A percentile compares a stretch with the other conserved stretches of the same genome.
These are phyloP conservation scores for Ganoderma sp. DNA, from an alignment of 1,284 basidiomycete species.

Conservation along the genomic window DNA sequence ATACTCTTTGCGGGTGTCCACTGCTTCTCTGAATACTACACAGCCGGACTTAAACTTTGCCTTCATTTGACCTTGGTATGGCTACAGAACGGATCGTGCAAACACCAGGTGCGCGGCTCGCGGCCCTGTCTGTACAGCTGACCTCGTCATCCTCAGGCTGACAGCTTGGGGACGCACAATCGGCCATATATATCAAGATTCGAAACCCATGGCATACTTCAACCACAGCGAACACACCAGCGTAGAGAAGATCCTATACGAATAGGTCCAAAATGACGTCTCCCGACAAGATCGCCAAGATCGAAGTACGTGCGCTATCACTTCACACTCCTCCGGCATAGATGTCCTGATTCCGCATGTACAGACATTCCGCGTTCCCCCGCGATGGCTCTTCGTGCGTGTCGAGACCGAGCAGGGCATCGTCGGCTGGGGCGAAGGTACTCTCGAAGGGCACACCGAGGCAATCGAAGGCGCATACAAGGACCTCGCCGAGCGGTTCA, in stretches of 20 bases:
- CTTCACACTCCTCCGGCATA: not conserved
- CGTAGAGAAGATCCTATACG: not conserved
- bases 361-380: constrained; percentile 71
- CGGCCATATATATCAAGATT: not conserved
- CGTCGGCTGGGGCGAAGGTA: constrained; percentile 75
- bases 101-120: not conserved
- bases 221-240: constrained; percentile 57
- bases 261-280: constrained; percentile 10
- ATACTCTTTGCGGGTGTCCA: not conserved
- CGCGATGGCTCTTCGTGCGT: constrained; percentile 79
- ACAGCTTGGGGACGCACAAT: not conserved
- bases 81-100: not conserved
- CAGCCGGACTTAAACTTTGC: not conserved
- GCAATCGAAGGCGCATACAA: constrained; percentile 75
- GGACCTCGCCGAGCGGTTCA: constrained; percentile 67
- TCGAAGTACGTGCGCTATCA: constrained; percentile 26
- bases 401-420: constrained; percentile 71
- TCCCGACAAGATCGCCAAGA: constrained; percentile 34
- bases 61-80: not conserved
- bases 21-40: not conserved
- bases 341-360: not conserved
- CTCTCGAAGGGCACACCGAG: constrained; percentile 76
- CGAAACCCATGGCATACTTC: constrained; percentile 74
- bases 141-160: not conserved
- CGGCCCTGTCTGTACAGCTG: not conserved